Evolutionary conservation across 805 yeast species (phyloP), one percentile per base, ranked within the genome.

Genomic region (Barnettozyma populi): DNA sequence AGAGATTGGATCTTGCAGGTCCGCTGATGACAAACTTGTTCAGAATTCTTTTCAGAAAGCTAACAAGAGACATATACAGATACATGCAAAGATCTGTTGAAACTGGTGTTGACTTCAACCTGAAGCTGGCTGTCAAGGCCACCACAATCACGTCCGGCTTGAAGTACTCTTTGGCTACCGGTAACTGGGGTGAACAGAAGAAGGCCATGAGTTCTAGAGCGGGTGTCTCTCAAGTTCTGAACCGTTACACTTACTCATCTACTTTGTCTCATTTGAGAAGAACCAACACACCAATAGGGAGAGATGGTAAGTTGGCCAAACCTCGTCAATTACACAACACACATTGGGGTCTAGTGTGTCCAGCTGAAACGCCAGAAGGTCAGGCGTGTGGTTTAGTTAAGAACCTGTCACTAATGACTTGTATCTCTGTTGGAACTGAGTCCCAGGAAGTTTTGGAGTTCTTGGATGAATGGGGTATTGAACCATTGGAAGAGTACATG

Each of bases 101-200:
- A 72, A 90, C 94, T 60, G 95, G 95, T 68, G 89, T 89, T 68
- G 99, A 92, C 67, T 94, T 94, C 76, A 92, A 92, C 66, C 79
- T 94, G 72, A 90, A 95, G 45, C 79, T 94, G 62, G 99, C 99
- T 36, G 97, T 94, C 57, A 92, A 94, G 72, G 89, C 97, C 16
- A 90, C 90, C 57, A 94, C 98, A 3, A 89, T 94, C 60, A 94
- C 99, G 35, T 92, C 95, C 52, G 99, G 99, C 66, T 79, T 94
- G 69, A 87, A 95, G 66, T 94, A 94, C 70, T 94, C 99, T 36
- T 76, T 94, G 63, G 99, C 99, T 46, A 94, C 99, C 14, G 99
- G 99, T 76, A 94, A 94, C 73, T 94, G 99, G 99, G 99, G 99
- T 74, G 99, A 94, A 70, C 99, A 94, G 68, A 92, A 90, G 83